Evolutionary conservation across 148 eudicot genomes (phyloP).

Genomic region (Vaccinium corymbosum): DNA sequence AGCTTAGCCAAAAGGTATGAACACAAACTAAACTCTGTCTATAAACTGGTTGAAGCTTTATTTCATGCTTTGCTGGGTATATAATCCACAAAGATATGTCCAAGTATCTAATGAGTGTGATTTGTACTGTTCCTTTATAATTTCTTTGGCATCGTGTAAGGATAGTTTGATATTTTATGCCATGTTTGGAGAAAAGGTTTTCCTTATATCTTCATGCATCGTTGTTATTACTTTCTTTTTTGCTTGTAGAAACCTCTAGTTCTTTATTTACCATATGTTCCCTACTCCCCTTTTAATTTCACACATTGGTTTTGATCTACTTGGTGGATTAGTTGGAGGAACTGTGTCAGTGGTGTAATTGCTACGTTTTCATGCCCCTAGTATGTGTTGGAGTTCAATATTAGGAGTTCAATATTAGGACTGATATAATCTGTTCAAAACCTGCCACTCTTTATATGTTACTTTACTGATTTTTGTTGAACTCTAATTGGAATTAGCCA

Average conservation of each 20-base stretch:
- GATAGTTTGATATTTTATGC: not conserved
- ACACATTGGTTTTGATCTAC: not conserved
- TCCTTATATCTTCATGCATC: not conserved
- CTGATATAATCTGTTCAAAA: not conserved
- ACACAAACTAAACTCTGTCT: not conserved
- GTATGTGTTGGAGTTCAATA: not conserved
- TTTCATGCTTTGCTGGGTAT: not conserved
- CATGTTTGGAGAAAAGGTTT: not conserved
- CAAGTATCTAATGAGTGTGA: not conserved
- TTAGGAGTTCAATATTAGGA: not conserved
- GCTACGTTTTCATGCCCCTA: not conserved
- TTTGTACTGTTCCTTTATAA: not conserved
- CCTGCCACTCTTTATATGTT: not conserved
- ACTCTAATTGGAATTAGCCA: not conserved
- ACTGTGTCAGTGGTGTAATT: not conserved
- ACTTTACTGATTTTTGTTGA: not conserved
- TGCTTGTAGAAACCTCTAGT: not conserved
- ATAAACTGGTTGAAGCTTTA: not conserved
- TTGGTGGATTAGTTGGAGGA: not conserved
- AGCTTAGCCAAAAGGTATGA: slow-evolving; percentile 59
- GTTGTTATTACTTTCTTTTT: not conserved
- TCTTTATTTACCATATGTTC: not conserved
- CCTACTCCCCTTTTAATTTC: not conserved
- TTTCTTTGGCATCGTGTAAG: not conserved
- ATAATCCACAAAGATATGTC: not conserved